phyloP scores from a whole-genome alignment of 2,329 filamentous ascomycete genomes.

The Hypocreales sp. region DNA sequence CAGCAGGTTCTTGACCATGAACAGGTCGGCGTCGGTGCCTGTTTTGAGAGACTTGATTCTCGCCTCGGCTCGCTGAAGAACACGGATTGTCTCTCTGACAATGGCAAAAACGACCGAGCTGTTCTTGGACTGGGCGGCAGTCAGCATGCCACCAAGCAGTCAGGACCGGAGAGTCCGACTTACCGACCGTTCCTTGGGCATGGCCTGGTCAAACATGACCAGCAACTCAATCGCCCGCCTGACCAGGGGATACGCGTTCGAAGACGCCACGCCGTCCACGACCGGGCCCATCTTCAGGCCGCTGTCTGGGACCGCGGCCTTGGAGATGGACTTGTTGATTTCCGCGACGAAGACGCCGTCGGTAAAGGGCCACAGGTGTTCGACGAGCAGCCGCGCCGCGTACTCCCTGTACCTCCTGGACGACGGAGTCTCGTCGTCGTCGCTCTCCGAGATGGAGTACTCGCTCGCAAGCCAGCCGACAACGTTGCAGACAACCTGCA shows the following conservation, averaged over 20 bases:
- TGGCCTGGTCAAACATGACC: constrained; percentile 46
- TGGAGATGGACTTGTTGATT: constrained; percentile 37
- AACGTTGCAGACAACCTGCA: constrained; percentile 36
- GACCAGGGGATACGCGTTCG: constrained; percentile 42
- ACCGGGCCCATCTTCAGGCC: constrained; percentile 35
- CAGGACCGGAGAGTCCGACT: constrained; percentile 13
- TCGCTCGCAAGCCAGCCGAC: constrained; percentile 43
- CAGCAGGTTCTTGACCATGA: constrained; percentile 87
- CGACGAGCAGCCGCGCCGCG: constrained; percentile 36
- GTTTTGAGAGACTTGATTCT: constrained; percentile 47
- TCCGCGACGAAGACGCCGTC: constrained; percentile 39
- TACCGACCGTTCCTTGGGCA: constrained; percentile 48
- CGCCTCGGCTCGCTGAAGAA: constrained; percentile 61
- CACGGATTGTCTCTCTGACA: constrained; percentile 77
- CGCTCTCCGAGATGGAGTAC: constrained; percentile 37
- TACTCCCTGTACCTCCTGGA: constrained; percentile 38
- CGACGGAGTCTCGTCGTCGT: constrained; percentile 41
- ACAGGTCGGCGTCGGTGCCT: constrained; percentile 65
- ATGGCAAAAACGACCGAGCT: constrained; percentile 50
- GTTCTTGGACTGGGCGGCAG: constrained; percentile 23
- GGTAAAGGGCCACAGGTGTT: constrained; percentile 41
- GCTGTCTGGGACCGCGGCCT: constrained; percentile 27
- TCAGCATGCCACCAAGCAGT: constrained; percentile 1
- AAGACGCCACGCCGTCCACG: constrained; percentile 31
- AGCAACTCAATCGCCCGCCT: constrained; percentile 43